phyloP scores from a whole-genome alignment of 768 basidiomycete genomes.

The Fibroporia radiculosa region DNA sequence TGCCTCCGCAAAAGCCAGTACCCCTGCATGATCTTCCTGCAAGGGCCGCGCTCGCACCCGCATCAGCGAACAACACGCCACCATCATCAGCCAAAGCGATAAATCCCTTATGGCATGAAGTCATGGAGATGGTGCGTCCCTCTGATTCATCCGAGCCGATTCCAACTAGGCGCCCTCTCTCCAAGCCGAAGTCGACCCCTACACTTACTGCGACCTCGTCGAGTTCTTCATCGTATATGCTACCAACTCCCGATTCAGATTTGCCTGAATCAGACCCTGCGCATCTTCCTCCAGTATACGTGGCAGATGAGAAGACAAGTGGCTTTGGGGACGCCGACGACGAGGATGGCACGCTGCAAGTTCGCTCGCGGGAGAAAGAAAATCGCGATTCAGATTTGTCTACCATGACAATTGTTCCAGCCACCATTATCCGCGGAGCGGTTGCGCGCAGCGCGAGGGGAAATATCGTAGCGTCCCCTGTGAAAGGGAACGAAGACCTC shows the following conservation, averaged over 20 bases:
- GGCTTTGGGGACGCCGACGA: background rate
- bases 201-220: background rate
- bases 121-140: slow-evolving; percentile 13
- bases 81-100: slow-evolving; percentile 11
- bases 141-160: background rate
- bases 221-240: background rate
- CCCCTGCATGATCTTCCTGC: slow-evolving; percentile 10
- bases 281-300: background rate
- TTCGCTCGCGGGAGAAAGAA: slow-evolving; percentile 14
- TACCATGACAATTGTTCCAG: slow-evolving; percentile 24
- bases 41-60: background rate
- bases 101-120: slow-evolving; percentile 15
- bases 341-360: slow-evolving; percentile 1
- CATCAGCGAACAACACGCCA: slow-evolving; percentile 7
- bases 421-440: slow-evolving; percentile 21
- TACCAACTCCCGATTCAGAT: background rate
- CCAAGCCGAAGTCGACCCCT: slow-evolving; percentile 5
- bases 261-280: background rate
- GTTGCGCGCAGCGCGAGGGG: slow-evolving; percentile 17
- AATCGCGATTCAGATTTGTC: slow-evolving; percentile 23
- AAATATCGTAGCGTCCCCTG: slow-evolving; percentile 16
- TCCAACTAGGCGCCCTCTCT: background rate
- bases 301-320: background rate
- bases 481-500: background rate
- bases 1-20: slow-evolving; percentile 17